Conservation (phyloP, 177 flowering plant species). For the Tripterygium wilfordii region DNA sequence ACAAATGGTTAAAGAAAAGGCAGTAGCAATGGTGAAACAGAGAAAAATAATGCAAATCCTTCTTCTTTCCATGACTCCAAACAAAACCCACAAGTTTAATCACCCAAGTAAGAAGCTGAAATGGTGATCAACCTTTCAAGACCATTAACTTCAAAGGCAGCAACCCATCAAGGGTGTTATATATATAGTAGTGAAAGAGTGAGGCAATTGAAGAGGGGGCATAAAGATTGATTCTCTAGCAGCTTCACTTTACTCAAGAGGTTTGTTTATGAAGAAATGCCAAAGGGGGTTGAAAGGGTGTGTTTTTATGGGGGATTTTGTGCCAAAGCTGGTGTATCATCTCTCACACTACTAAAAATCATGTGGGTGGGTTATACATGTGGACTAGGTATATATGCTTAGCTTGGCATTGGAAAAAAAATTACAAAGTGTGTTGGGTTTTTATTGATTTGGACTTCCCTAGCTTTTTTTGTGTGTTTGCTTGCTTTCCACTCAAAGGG, state of each 20-base stretch:
- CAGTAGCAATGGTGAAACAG: slow-evolving; percentile 7
- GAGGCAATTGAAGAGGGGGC: slow-evolving; percentile 8
- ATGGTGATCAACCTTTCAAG: too few relatives aligned
- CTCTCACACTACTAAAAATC: too few relatives aligned
- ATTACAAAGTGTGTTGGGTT: slow-evolving; percentile 12
- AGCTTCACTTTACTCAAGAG: slow-evolving; percentile 17
- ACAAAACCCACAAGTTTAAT: not conserved
- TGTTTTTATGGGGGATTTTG: slow-evolving; percentile 10
- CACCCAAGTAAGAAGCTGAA: too few relatives aligned
- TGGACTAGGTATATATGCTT: slow-evolving; percentile 57
- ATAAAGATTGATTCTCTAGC: slow-evolving; percentile 33
- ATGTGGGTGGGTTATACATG: too few relatives aligned
- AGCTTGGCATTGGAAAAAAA: slow-evolving; percentile 37
- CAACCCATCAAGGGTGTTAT: not conserved
- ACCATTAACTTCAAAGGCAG: too few relatives aligned
- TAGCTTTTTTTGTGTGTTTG: slow-evolving; percentile 35
- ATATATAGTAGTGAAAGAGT: not conserved
- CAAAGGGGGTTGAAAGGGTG: slow-evolving; percentile 3
- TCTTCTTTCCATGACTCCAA: slow-evolving; percentile 16
- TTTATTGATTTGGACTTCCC: too few relatives aligned
- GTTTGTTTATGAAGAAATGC: slow-evolving; percentile 32
- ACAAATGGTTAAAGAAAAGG: slow-evolving; percentile 12
- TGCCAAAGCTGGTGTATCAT: too few relatives aligned
- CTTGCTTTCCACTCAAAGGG: slow-evolving; percentile 67
- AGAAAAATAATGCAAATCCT: slow-evolving; percentile 5